Evolutionary conservation across 495 filamentous ascomycete species (phyloP).

Genomic region (Margaritispora aquatica): DNA sequence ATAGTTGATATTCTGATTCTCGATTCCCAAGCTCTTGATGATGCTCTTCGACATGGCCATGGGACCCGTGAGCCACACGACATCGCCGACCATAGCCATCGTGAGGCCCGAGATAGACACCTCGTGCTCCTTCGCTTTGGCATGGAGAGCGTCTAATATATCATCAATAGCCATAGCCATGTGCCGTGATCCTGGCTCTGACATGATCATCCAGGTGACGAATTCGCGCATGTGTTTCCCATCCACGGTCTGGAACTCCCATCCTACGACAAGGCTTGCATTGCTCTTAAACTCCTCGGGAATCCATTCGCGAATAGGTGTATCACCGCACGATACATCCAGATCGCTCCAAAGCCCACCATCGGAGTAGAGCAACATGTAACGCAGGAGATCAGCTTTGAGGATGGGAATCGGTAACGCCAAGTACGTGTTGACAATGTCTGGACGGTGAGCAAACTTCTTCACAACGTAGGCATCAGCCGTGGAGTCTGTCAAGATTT

Average conservation of each 20-base stretch:
- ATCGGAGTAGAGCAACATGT: conserved; percentile 50
- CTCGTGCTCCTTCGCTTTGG: conserved; percentile 10
- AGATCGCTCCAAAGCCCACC: conserved; percentile 54
- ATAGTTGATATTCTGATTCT: background rate
- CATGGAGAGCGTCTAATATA: conserved; percentile 22
- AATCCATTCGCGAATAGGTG: conserved; percentile 41
- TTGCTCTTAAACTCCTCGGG: conserved; percentile 38
- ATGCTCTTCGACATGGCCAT: conserved; percentile 26
- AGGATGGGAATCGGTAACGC: conserved; percentile 38
- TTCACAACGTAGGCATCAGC: conserved; percentile 24
- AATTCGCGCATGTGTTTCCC: conserved; percentile 29
- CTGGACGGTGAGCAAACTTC: conserved; percentile 23
- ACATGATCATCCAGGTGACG: conserved; percentile 36
- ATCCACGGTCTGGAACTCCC: conserved; percentile 30
- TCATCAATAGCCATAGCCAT: conserved; percentile 29
- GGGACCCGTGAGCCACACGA: conserved; percentile 29
- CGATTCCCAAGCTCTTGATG: conserved; percentile 19
- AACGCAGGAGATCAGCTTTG: conserved; percentile 52
- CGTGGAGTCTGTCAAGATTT: background rate
- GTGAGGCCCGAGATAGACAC: conserved; percentile 24
- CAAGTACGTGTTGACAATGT: conserved; percentile 37
- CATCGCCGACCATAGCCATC: conserved; percentile 17
- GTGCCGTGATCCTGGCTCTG: conserved; percentile 32
- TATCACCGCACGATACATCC: conserved; percentile 47
- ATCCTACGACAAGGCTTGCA: conserved; percentile 29